Base-by-base conservation (phyloP, 495 filamentous ascomycete species). In the Bathelium albidoporum region DNA sequence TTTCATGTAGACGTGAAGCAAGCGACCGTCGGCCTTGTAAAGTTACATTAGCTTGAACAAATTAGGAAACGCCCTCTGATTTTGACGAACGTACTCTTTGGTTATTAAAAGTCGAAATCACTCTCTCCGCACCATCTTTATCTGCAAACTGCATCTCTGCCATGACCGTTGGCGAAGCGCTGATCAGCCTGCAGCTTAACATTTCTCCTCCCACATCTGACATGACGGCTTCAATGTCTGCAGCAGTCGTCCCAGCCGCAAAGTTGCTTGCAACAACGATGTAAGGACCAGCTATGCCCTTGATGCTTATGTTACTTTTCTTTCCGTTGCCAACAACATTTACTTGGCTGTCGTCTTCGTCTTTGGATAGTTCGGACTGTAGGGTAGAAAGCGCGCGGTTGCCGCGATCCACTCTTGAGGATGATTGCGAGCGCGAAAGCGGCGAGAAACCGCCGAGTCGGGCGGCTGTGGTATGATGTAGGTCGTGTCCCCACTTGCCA, bases 201-300 rank as follows among this genome's bases (percentile, higher is more conserved):
- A 95, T 83, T 60, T 85, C 77, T 32, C 90, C 89, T 1, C 85
- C 86, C 2, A 88, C 74, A 1, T 87, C 85, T 44, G 83, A 82
- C 77, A 97, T 82, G 49, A 90, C 91, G 63, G 87, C 85, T 75
- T 96, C 89, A 58, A 97, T 95, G 73, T 98, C 94, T 41, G 89
- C 92, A 1, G 90, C 90, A 2, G 94, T 96, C 2, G 94, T 98
- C 41, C 94, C 94, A 2, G 86, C 86, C 2, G 91, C 91, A 68
- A 98, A 93, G 75, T 97, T 97, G 72, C 86, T 84, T 1, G 87
- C 92, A 59, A 91, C 79, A 14, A 97, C 88, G n/a, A 86, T 81
- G 68, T 85, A 94, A 0, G 91, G 89, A 0, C 89, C 88, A 28
- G 90, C 90, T 3, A 83, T 76, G 24, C 94, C 94, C 65, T 86